phyloP scores from a whole-genome alignment of 257 asterid genomes.

The Plantago ovata region DNA sequence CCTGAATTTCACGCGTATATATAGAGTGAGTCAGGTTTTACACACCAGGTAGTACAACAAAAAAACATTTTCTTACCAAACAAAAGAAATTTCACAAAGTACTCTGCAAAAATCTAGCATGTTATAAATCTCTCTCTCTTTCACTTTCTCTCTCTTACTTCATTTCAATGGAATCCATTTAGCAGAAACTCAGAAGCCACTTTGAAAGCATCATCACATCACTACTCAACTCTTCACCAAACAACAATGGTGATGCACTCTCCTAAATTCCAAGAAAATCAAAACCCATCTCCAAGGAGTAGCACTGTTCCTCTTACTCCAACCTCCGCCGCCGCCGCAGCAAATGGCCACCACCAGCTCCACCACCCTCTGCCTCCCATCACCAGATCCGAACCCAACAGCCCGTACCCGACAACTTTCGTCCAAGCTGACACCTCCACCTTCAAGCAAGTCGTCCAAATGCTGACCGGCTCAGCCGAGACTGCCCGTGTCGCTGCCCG shows the following conservation, averaged over 20 bases:
- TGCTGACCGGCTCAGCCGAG: slow-evolving; percentile 82
- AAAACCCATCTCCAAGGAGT: slow-evolving; percentile 5
- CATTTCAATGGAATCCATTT: too few species aligned
- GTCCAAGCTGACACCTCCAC: slow-evolving; percentile 90
- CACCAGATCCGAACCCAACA: slow-evolving; percentile 83
- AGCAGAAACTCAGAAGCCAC: not conserved
- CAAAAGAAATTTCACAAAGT: slow-evolving; percentile 34
- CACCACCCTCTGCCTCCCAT: slow-evolving; percentile 31
- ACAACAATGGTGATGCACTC: slow-evolving; percentile 40
- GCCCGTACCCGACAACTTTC: slow-evolving; percentile 89
- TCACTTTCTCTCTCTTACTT: not conserved
- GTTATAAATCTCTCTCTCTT: slow-evolving; percentile 13
- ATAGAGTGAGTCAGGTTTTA: not conserved
- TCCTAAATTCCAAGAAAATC: slow-evolving; percentile 37
- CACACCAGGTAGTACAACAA: slow-evolving; percentile 19
- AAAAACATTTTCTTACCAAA: slow-evolving; percentile 40
- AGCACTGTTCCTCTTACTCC: too few species aligned
- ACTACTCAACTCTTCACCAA: not conserved
- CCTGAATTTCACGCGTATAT: not conserved
- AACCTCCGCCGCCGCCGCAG: slow-evolving; percentile 23
- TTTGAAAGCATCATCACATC: slow-evolving; percentile 2
- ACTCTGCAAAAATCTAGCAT: slow-evolving; percentile 23
- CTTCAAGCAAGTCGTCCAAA: slow-evolving; percentile 92
- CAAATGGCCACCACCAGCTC: slow-evolving; percentile 27
- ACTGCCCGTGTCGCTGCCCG: slow-evolving; percentile 32